These are phyloP conservation scores for Boletus rex-veris DNA, from an alignment of 768 basidiomycete genomes.

Conservation along the genomic window DNA sequence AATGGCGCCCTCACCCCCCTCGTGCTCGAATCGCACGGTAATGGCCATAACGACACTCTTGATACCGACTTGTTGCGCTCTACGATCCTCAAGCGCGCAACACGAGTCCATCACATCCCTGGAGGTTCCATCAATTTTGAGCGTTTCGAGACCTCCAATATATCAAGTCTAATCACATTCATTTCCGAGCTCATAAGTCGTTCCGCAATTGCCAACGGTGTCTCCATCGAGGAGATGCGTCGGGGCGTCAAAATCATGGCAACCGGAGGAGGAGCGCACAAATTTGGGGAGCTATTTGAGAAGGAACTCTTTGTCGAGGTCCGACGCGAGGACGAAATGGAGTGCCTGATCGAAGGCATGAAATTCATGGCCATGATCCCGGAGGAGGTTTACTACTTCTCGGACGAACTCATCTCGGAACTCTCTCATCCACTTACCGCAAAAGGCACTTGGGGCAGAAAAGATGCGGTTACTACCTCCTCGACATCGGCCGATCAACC, in stretches of 20 bases:
- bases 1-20: conserved; percentile 83
- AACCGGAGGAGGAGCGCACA: conserved; percentile 96
- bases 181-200: conserved; percentile 82
- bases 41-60: conserved; percentile 25
- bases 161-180: conserved; percentile 80
- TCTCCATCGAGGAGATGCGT: conserved; percentile 88
- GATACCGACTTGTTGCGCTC: conserved; percentile 51
- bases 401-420: conserved; percentile 89
- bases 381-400: conserved; percentile 97
- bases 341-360: conserved; percentile 93
- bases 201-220: conserved; percentile 81
- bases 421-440: conserved; percentile 37
- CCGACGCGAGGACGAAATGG: conserved; percentile 95
- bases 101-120: conserved; percentile 67
- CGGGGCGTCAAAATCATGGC: conserved; percentile 94
- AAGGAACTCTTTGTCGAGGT: conserved; percentile 80
- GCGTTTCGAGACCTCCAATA: conserved; percentile 91
- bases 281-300: conserved; percentile 82
- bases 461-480: background rate
- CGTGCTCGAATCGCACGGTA: conserved; percentile 54
- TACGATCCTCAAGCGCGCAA: conserved; percentile 63
- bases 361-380: conserved; percentile 96
- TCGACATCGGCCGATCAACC: conserved; percentile 9
- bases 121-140: conserved; percentile 98
- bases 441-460: conserved; percentile 8